Percentiles rank a stretch among this genome's conserved stretches.
phyloP scores from a whole-genome alignment of 2,329 filamentous ascomycete species.

The Coniochaeta ligniaria region DNA sequence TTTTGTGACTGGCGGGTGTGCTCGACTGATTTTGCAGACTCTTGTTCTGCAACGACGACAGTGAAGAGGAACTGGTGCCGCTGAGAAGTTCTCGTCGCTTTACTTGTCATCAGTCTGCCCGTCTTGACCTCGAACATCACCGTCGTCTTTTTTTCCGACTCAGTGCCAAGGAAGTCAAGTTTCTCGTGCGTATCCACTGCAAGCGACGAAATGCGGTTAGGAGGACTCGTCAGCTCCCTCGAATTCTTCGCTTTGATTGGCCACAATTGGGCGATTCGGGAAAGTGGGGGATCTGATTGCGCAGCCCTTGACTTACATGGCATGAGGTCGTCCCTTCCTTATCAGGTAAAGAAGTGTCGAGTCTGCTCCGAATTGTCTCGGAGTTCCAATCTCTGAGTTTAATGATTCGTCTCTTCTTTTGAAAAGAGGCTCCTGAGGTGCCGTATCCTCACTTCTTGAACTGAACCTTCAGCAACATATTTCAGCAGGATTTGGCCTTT shows the following conservation, averaged over 20 bases:
- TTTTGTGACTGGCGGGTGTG: neutral
- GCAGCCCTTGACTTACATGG: neutral
- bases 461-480: neutral
- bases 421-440: neutral
- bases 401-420: neutral
- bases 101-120: neutral
- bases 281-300: neutral
- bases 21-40: neutral
- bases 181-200: neutral
- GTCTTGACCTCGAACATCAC: neutral
- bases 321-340: neutral
- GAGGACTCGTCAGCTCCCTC: neutral
- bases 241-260: neutral
- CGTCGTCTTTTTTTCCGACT: neutral
- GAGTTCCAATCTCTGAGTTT: neutral
- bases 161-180: neutral
- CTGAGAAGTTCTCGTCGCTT: neutral
- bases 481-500: neutral
- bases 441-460: neutral
- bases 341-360: neutral
- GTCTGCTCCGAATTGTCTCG: neutral
- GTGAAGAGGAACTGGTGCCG: neutral
- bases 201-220: neutral
- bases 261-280: neutral
- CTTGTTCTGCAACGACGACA: neutral